phyloP scores from a whole-genome alignment of 768 basidiomycete genomes.

The Auricularia sp. region DNA sequence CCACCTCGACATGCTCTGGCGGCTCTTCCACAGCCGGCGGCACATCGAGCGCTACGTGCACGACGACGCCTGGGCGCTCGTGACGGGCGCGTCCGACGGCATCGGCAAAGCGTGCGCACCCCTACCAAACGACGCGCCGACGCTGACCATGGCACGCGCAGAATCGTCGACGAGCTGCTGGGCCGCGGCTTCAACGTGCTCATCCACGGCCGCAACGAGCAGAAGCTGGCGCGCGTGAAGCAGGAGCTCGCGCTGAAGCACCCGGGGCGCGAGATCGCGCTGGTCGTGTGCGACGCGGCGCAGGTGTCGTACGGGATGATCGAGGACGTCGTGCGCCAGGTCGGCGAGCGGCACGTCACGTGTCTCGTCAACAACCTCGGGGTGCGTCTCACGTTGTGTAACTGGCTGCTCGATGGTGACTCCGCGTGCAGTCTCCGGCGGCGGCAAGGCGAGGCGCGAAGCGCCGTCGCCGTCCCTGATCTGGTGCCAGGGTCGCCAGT shows the following conservation, averaged over 20 bases:
- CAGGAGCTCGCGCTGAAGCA: constrained; percentile 1
- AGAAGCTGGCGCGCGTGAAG: constrained; percentile 4
- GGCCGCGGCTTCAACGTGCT: constrained; percentile 7
- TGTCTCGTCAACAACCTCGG: not conserved
- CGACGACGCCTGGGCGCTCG: constrained; percentile 5
- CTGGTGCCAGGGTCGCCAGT: too few species aligned
- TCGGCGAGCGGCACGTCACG: not conserved
- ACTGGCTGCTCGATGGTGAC: too few species aligned
- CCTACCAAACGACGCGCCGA: not conserved
- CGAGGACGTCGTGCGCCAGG: not conserved
- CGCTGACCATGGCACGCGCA: not conserved
- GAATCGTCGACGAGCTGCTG: not conserved
- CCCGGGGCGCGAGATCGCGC: not conserved
- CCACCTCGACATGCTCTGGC: not conserved
- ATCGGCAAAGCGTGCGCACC: constrained; percentile 7
- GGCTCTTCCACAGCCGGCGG: not conserved
- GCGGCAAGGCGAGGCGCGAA: too few species aligned
- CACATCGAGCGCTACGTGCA: not conserved
- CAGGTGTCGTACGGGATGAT: not conserved
- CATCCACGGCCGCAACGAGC: constrained; percentile 8
- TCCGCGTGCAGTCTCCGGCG: too few species aligned
- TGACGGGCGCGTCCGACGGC: constrained; percentile 10
- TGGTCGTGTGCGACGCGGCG: not conserved
- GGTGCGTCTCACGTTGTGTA: not conserved
- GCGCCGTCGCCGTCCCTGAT: too few species aligned